Evolutionary conservation across 2,329 filamentous ascomycete genomes (phyloP).

Genomic region (Elsinoe perseae): DNA sequence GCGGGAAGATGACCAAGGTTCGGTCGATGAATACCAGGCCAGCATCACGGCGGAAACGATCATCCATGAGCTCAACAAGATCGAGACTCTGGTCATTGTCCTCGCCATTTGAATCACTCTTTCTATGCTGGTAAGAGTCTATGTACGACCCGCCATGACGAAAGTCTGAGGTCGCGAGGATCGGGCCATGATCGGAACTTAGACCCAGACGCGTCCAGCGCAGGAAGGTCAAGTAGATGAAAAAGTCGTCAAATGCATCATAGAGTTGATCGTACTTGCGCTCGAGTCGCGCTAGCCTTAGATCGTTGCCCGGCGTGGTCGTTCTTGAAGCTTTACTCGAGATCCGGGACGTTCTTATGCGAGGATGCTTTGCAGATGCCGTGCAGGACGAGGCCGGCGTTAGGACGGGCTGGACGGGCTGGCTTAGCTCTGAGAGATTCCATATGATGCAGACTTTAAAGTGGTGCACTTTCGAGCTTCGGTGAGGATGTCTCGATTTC

Average conservation of each 20-base stretch:
- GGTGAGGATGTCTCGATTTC: no score
- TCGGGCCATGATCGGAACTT: constrained; percentile 11
- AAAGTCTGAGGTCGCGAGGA: constrained; percentile 5
- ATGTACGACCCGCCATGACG: constrained; percentile 6
- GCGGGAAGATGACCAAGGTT: neutral
- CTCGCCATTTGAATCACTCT: constrained; percentile 2
- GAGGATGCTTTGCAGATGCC: no score
- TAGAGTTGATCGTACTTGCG: neutral
- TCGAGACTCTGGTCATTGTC: constrained; percentile 2
- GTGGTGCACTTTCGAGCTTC: no score
- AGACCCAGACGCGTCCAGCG: constrained; percentile 1
- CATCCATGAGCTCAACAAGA: neutral
- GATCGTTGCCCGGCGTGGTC: neutral
- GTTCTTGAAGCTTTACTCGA: neutral
- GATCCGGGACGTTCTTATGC: neutral
- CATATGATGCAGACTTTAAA: no score
- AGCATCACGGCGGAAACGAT: constrained; percentile 1
- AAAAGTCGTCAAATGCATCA: neutral
- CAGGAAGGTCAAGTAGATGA: neutral
- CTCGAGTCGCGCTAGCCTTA: neutral
- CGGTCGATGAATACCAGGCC: neutral
- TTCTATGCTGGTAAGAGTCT: neutral
- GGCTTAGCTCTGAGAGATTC: no score
- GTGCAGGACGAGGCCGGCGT: no score
- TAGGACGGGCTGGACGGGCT: no score